phyloP scores from a whole-genome alignment of 148 eudicot genomes.

The Rhododendron ferrugineum region DNA sequence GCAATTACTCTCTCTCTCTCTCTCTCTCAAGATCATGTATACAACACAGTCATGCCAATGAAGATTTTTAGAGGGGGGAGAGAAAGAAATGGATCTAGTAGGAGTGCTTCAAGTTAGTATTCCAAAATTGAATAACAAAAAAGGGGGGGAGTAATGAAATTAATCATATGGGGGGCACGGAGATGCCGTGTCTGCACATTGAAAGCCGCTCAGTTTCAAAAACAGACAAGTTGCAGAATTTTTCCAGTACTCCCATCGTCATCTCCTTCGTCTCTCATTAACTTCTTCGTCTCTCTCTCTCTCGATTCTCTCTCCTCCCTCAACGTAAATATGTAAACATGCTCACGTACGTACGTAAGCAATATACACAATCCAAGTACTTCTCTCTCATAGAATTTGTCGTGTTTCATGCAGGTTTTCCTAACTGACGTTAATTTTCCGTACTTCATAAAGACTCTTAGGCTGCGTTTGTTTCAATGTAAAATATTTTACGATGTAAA shows the following conservation, averaged over 20 bases:
- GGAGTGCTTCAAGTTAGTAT: neutral
- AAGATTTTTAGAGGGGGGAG: neutral
- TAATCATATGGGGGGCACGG: conserved; percentile 30
- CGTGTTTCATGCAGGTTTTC: neutral
- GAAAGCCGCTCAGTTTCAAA: conserved; percentile 20
- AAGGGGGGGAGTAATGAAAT: neutral
- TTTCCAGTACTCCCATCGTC: conserved; percentile 12
- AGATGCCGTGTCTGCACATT: conserved; percentile 57
- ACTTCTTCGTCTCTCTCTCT: neutral
- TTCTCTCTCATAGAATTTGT: neutral
- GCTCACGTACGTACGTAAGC: neutral
- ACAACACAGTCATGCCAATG: neutral
- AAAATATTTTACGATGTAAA: no score
- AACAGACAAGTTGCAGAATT: conserved; percentile 29
- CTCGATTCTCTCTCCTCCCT: neutral
- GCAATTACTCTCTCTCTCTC: neutral
- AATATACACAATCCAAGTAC: neutral
- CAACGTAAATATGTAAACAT: neutral
- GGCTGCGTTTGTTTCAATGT: no score
- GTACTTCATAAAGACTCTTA: neutral
- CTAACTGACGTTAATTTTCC: neutral
- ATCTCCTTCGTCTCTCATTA: neutral
- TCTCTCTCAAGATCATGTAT: neutral
- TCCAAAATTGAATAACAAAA: neutral
- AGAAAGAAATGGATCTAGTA: neutral